Evolutionary conservation across 345 rosid genomes (phyloP).

Genomic region (Lumnitzera racemosa): DNA sequence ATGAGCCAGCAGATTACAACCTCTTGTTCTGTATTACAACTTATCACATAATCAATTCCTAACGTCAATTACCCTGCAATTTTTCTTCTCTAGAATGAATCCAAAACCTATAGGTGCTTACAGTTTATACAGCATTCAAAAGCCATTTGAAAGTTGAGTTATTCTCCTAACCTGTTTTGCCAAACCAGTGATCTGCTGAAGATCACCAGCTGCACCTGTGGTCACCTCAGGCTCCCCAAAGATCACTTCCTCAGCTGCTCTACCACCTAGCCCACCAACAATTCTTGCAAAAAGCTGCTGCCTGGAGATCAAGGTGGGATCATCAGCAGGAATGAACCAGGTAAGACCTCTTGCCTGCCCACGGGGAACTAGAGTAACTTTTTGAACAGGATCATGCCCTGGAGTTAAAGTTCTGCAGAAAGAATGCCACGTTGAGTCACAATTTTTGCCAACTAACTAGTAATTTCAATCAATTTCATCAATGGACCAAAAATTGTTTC

Average conservation of each 20-base stretch:
- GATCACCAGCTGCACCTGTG: conserved; percentile 95
- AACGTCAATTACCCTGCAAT: too few relatives aligned
- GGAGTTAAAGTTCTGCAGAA: conserved; percentile 80
- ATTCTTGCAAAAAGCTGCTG: conserved; percentile 97
- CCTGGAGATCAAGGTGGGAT: conserved; percentile 88
- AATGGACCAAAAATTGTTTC: too few relatives aligned
- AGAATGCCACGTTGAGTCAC: neutral
- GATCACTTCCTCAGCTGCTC: conserved; percentile 95
- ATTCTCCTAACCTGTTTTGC: conserved; percentile 65
- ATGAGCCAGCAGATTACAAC: too few relatives aligned
- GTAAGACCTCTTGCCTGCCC: conserved; percentile 98
- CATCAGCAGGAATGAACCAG: conserved; percentile 95
- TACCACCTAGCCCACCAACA: conserved; percentile 96
- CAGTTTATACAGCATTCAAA: neutral
- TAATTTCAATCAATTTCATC: too few relatives aligned
- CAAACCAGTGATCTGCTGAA: conserved; percentile 91
- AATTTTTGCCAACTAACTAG: neutral
- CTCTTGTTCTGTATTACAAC: too few relatives aligned
- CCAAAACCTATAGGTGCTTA: too few relatives aligned
- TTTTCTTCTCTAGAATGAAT: too few relatives aligned
- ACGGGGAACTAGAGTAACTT: conserved; percentile 85
- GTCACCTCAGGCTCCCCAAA: conserved; percentile 97
- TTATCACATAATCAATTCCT: too few relatives aligned
- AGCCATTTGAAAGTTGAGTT: neutral
- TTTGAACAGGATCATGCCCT: conserved; percentile 95